These are phyloP conservation scores for Salinomyces thailandicus DNA, from an alignment of 2,329 filamentous ascomycete genomes.

Conservation along the genomic window DNA sequence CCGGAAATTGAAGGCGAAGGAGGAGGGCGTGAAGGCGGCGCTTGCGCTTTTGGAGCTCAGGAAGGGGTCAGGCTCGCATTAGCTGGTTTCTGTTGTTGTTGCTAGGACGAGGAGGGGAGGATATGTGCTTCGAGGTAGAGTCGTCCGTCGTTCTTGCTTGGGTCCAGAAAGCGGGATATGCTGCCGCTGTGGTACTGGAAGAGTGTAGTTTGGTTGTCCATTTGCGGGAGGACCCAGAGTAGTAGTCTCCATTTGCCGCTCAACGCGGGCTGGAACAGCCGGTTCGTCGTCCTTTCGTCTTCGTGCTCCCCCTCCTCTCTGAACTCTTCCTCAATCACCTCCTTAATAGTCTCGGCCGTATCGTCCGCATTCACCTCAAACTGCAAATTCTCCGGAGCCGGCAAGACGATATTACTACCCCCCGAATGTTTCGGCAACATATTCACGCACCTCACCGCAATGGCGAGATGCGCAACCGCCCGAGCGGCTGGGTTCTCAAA, in stretches of 20 bases:
- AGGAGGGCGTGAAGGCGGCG: too few species aligned
- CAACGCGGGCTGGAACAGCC: not conserved
- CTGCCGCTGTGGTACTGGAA: not conserved
- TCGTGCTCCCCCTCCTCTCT: not conserved
- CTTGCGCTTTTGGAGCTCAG: too few species aligned
- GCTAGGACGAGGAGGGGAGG: too few species aligned
- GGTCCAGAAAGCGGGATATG: not conserved
- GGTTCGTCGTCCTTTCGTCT: not conserved
- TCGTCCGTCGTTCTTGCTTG: slow-evolving; percentile 1
- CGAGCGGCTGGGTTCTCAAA: too few species aligned
- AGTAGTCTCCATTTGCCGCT: not conserved
- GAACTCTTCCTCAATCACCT: not conserved
- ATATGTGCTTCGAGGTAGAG: slow-evolving; percentile 4
- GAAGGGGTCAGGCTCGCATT: too few species aligned
- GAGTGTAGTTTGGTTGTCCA: not conserved
- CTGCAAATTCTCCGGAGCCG: not conserved
- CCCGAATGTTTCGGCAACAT: not conserved
- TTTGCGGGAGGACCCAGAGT: not conserved
- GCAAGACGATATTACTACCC: not conserved
- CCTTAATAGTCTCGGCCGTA: not conserved
- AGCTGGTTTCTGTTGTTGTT: too few species aligned
- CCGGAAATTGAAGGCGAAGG: too few species aligned
- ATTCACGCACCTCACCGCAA: not conserved
- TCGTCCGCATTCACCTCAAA: not conserved
- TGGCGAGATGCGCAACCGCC: too few species aligned